A percentile compares a stretch with the other conserved stretches of the same genome.
These are phyloP conservation scores for Chloranthus sessilifolius DNA, from an alignment of 164 flowering plant genomes.

Conservation along the genomic window DNA sequence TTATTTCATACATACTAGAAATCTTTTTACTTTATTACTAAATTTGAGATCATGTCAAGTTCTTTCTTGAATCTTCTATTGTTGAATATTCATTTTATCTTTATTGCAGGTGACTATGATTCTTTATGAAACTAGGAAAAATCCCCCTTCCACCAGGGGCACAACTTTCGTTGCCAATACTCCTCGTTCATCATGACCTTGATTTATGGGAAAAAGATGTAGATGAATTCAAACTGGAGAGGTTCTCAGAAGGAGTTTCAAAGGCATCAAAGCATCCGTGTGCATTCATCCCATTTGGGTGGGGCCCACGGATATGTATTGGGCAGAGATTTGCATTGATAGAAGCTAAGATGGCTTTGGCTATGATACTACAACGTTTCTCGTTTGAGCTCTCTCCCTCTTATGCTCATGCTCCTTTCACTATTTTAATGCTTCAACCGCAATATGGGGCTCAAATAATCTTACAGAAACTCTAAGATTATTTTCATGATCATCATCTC, in stretches of 20 bases:
- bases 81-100: neutral
- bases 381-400: conserved; percentile 13
- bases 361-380: conserved; percentile 14
- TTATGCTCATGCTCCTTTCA: conserved; percentile 13
- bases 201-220: conserved; percentile 16
- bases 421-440: conserved; percentile 4
- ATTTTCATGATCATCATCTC: too few relatives aligned
- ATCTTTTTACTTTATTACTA: too few relatives aligned
- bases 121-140: conserved; percentile 8
- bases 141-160: conserved; percentile 7
- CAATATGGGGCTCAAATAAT: conserved; percentile 11
- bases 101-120: conserved; percentile 14
- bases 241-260: conserved; percentile 9
- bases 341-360: conserved; percentile 15
- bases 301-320: conserved; percentile 15
- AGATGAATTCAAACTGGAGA: conserved; percentile 12
- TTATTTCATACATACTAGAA: too few relatives aligned
- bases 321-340: conserved; percentile 13
- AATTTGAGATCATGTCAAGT: too few relatives aligned
- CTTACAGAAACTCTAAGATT: conserved; percentile 3
- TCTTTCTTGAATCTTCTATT: too few relatives aligned
- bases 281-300: conserved; percentile 15
- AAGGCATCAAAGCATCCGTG: conserved; percentile 14
- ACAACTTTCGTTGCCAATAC: conserved; percentile 2
- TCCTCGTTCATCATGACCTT: conserved; percentile 13